A percentile compares a stretch with the other conserved stretches of the same genome.
phyloP scores from a whole-genome alignment of 1,284 basidiomycete genomes.

The Peniophora sp. region DNA sequence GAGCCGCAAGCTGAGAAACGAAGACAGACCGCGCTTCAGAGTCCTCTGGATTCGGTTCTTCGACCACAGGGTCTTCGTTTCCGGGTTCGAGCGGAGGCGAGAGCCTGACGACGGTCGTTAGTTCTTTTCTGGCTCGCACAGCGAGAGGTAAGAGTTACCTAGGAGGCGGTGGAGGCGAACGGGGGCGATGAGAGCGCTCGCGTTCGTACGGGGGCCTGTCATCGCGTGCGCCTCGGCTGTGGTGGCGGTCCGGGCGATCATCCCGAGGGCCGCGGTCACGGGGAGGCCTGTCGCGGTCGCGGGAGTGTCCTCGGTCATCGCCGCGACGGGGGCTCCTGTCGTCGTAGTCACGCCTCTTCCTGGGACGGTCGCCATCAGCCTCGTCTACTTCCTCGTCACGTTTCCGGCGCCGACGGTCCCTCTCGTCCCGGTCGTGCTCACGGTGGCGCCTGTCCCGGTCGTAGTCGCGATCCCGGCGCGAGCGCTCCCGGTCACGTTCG shows the following conservation, averaged over 20 bases:
- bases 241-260: constrained; percentile 47
- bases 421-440: constrained; percentile 21
- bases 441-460: constrained; percentile 15
- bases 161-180: constrained; percentile 11
- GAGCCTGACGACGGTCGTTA: background rate
- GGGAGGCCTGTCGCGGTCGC: constrained; percentile 37
- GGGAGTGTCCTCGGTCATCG: constrained; percentile 45
- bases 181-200: constrained; percentile 3
- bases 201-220: constrained; percentile 14
- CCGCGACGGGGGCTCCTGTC: constrained; percentile 40
- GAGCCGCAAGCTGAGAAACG: constrained; percentile 94
- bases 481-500: constrained; percentile 32
- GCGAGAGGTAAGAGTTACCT: constrained; percentile 15
- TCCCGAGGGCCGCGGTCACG: constrained; percentile 46
- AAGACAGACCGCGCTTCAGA: constrained; percentile 96
- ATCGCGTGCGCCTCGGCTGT: constrained; percentile 24
- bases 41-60: constrained; percentile 79
- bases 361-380: constrained; percentile 39
- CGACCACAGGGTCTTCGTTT: constrained; percentile 56
- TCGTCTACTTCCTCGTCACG: constrained; percentile 51
- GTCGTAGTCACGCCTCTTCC: constrained; percentile 50
- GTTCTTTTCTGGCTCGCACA: background rate
- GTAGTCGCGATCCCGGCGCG: constrained; percentile 19
- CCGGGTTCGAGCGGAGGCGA: constrained; percentile 59
- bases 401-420: constrained; percentile 43